phyloP scores from a whole-genome alignment of 2,329 filamentous ascomycete species.

The Sarocladiaceae sp. region DNA sequence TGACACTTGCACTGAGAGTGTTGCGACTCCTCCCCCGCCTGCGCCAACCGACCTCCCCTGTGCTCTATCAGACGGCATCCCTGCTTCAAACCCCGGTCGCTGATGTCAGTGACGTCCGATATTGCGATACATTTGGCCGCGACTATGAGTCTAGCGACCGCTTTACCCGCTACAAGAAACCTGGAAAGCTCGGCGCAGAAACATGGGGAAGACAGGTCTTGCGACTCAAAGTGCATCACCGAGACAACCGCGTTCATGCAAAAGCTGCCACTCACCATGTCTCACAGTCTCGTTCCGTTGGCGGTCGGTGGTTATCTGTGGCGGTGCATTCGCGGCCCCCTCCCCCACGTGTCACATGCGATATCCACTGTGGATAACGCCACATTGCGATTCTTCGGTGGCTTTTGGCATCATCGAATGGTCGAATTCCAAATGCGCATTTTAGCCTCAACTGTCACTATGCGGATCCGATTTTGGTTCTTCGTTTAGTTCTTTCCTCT shows the following conservation, averaged over 20 bases:
- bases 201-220: too few species aligned
- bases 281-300: not conserved
- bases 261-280: not conserved
- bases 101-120: slow-evolving; percentile 5
- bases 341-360: not conserved
- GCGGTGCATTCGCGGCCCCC: not conserved
- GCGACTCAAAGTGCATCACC: not conserved
- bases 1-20: slow-evolving; percentile 24
- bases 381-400: not conserved
- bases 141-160: not conserved
- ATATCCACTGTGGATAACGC: slow-evolving; percentile 1
- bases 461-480: too few species aligned
- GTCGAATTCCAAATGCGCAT: too few species aligned
- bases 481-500: too few species aligned
- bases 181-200: too few species aligned
- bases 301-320: not conserved
- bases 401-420: not conserved
- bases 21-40: not conserved
- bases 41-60: not conserved
- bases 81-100: not conserved
- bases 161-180: not conserved
- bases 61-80: not conserved
- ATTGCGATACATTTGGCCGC: too few species aligned
- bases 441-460: too few species aligned
- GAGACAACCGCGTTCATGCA: not conserved